These are phyloP conservation scores for Cetradonia linearis DNA, from an alignment of 495 filamentous ascomycete species.

Conservation along the genomic window DNA sequence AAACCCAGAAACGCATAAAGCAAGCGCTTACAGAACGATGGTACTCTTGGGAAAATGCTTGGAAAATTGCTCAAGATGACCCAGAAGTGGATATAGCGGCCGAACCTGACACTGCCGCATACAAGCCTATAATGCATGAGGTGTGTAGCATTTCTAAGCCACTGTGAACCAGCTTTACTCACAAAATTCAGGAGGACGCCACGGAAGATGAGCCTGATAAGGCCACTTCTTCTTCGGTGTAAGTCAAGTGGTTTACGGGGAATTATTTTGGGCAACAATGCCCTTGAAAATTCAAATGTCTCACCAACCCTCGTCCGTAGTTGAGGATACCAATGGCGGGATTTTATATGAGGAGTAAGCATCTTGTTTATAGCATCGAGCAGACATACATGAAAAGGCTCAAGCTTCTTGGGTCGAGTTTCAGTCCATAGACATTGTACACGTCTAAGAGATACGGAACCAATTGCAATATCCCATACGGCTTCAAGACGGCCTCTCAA, in stretches of 20 bases:
- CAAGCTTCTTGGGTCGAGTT: background rate
- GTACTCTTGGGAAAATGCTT: conserved; percentile 83
- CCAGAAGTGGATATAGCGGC: conserved; percentile 47
- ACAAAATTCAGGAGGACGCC: conserved; percentile 1
- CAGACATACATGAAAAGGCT: background rate
- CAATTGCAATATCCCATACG: no score
- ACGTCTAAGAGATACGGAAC: no score
- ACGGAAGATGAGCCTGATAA: conserved; percentile 3
- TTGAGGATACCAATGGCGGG: background rate
- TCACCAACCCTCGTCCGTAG: background rate
- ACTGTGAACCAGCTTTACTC: background rate
- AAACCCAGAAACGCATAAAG: conserved; percentile 70
- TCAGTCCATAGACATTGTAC: no score
- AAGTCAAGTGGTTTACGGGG: background rate
- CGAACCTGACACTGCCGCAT: conserved; percentile 10
- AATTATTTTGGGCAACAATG: background rate
- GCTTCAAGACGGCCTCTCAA: no score
- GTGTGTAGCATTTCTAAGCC: background rate
- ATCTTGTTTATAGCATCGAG: background rate
- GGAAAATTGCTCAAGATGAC: conserved; percentile 45
- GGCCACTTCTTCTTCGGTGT: background rate
- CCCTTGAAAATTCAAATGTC: background rate
- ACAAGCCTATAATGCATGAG: conserved; percentile 6
- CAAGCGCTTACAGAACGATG: conserved; percentile 76
- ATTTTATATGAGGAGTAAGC: background rate